These are phyloP conservation scores for Gentiana macrophylla DNA, from an alignment of 257 asterid genomes.

Conservation along the genomic window DNA sequence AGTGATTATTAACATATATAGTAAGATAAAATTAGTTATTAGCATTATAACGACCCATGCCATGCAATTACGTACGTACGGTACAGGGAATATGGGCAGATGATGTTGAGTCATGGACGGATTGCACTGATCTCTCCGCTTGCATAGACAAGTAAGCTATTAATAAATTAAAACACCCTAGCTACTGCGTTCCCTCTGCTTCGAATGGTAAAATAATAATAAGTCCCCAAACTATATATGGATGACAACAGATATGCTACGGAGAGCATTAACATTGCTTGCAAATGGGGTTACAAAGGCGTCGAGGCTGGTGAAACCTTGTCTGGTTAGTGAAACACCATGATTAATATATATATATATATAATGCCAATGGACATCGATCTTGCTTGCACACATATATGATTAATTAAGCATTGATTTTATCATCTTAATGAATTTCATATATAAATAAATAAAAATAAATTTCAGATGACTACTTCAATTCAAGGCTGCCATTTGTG, in stretches of 20 bases:
- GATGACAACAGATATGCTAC: conserved; percentile 47
- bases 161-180: too few species aligned
- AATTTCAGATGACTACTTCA: conserved; percentile 54
- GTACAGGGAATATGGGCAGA: conserved; percentile 71
- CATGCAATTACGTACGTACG: conserved; percentile 8
- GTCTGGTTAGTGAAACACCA: conserved; percentile 34
- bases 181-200: too few species aligned
- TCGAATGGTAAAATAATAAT: too few species aligned
- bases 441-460: too few species aligned
- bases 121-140: conserved; percentile 40
- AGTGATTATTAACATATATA: background rate
- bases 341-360: background rate
- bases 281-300: conserved; percentile 82
- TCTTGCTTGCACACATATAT: background rate
- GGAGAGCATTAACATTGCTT: conserved; percentile 73
- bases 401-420: background rate
- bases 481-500: conserved; percentile 66
- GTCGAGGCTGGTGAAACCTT: conserved; percentile 72
- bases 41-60: background rate
- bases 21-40: background rate
- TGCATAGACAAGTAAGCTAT: conserved; percentile 60
- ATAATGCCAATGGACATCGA: too few species aligned
- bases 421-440: too few species aligned
- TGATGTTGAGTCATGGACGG: conserved; percentile 67
- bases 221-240: too few species aligned